These are phyloP conservation scores for Lentinula edodes DNA, from an alignment of 768 basidiomycete species.

Conservation along the genomic window DNA sequence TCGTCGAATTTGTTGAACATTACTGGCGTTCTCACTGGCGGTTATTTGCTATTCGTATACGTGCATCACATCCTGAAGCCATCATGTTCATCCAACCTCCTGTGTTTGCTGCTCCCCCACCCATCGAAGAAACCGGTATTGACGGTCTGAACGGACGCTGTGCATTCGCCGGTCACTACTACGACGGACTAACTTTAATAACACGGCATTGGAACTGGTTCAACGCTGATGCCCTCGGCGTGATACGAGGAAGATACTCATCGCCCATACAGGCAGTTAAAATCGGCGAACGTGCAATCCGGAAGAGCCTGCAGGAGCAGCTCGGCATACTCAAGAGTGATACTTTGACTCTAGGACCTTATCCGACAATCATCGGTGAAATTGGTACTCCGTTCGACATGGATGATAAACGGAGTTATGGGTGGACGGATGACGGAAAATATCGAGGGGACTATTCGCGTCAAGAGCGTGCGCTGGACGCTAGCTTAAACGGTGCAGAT, in stretches of 20 bases:
- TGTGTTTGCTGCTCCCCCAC: slow-evolving; percentile 79
- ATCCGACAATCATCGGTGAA: slow-evolving; percentile 92
- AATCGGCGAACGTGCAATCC: slow-evolving; percentile 80
- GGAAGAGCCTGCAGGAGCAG: slow-evolving; percentile 77
- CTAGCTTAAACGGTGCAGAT: slow-evolving; percentile 74
- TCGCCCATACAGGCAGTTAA: slow-evolving; percentile 65
- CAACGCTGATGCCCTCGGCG: slow-evolving; percentile 91
- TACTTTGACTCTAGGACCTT: slow-evolving; percentile 56
- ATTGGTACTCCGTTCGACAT: slow-evolving; percentile 95
- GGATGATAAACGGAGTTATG: slow-evolving; percentile 84
- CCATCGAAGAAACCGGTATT: slow-evolving; percentile 30
- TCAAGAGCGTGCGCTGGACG: slow-evolving; percentile 85
- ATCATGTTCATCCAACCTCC: slow-evolving; percentile 92
- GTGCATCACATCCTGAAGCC: slow-evolving; percentile 67
- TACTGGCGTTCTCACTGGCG: slow-evolving; percentile 76
- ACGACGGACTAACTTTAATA: slow-evolving; percentile 92
- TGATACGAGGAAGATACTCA: slow-evolving; percentile 80
- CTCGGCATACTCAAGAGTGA: slow-evolving; percentile 76
- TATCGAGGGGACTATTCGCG: slow-evolving; percentile 67
- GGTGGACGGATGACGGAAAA: slow-evolving; percentile 63
- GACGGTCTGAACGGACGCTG: slow-evolving; percentile 60
- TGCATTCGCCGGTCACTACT: slow-evolving; percentile 81
- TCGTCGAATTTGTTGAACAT: slow-evolving; percentile 67
- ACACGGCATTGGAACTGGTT: slow-evolving; percentile 92
- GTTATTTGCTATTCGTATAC: slow-evolving; percentile 51